These are phyloP conservation scores for Erysiphe pulchra DNA, from an alignment of 2,329 filamentous ascomycete genomes.

Conservation along the genomic window DNA sequence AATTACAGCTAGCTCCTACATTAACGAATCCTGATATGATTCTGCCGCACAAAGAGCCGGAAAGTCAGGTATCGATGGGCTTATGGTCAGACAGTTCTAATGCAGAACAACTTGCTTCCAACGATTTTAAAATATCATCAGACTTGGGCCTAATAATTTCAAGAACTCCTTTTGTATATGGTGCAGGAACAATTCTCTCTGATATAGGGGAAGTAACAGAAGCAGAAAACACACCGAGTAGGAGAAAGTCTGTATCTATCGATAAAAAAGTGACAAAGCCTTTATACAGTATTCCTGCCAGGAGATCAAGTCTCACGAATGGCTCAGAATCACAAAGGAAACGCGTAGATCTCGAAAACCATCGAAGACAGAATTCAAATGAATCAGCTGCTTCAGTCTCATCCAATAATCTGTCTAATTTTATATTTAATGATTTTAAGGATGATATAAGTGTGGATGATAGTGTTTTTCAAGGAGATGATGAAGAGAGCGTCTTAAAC, in stretches of 20 bases:
- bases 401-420: slow-evolving; percentile 20
- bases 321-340: slow-evolving; percentile 20
- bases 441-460: slow-evolving; percentile 35
- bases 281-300: slow-evolving; percentile 14
- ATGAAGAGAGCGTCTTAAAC: slow-evolving; percentile 34
- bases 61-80: slow-evolving; percentile 23
- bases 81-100: slow-evolving; percentile 18
- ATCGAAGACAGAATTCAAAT: slow-evolving; percentile 26
- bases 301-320: slow-evolving; percentile 14
- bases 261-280: slow-evolving; percentile 11
- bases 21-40: slow-evolving; percentile 92
- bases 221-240: slow-evolving; percentile 23
- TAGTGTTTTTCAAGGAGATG: slow-evolving; percentile 39
- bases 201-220: slow-evolving; percentile 34
- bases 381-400: slow-evolving; percentile 36
- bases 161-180: slow-evolving; percentile 39
- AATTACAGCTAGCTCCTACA: slow-evolving; percentile 50
- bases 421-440: slow-evolving; percentile 33
- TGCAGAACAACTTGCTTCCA: slow-evolving; percentile 12
- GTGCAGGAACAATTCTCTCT: slow-evolving; percentile 42
- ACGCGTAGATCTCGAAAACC: slow-evolving; percentile 18
- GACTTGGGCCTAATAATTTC: slow-evolving; percentile 21
- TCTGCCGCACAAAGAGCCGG: slow-evolving; percentile 44
- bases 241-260: slow-evolving; percentile 13
- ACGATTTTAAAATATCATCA: slow-evolving; percentile 12